Evolutionary conservation across 352 stramenopile species (phyloP).

Genomic region (Blastocystis sp.): DNA sequence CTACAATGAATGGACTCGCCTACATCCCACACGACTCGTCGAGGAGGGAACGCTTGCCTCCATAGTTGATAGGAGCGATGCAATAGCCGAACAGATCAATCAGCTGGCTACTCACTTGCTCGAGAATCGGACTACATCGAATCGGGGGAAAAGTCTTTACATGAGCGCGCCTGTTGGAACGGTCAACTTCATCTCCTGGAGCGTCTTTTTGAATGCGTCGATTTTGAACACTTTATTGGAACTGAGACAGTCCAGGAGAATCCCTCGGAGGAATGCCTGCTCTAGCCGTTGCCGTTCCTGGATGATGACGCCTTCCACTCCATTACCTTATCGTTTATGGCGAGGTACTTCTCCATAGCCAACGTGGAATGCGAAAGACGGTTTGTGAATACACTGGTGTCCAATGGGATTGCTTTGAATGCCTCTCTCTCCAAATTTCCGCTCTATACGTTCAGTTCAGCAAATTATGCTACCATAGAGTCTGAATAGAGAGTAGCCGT

Average conservation of each 20-base stretch:
- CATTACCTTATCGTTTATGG: neutral
- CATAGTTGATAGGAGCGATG: constrained; percentile 28
- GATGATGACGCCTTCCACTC: neutral
- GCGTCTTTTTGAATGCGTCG: constrained; percentile 22
- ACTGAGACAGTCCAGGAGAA: neutral
- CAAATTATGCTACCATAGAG: neutral
- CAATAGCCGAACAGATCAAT: constrained; percentile 43
- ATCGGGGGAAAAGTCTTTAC: neutral
- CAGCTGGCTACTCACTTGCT: neutral
- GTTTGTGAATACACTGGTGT: neutral
- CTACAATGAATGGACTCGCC: neutral
- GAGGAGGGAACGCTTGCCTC: neutral
- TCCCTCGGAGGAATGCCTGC: neutral
- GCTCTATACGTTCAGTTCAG: neutral
- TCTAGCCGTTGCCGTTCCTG: neutral
- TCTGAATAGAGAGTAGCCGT: neutral
- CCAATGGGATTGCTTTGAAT: neutral
- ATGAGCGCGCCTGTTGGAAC: neutral
- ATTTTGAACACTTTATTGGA: constrained; percentile 34
- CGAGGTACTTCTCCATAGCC: neutral
- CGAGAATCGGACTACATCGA: neutral
- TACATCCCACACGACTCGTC: neutral
- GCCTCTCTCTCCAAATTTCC: neutral
- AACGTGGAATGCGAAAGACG: neutral
- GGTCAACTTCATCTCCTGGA: constrained; percentile 16